Evolutionary conservation across 164 flowering plant genomes (phyloP).

Genomic region (Saururus chinensis): DNA sequence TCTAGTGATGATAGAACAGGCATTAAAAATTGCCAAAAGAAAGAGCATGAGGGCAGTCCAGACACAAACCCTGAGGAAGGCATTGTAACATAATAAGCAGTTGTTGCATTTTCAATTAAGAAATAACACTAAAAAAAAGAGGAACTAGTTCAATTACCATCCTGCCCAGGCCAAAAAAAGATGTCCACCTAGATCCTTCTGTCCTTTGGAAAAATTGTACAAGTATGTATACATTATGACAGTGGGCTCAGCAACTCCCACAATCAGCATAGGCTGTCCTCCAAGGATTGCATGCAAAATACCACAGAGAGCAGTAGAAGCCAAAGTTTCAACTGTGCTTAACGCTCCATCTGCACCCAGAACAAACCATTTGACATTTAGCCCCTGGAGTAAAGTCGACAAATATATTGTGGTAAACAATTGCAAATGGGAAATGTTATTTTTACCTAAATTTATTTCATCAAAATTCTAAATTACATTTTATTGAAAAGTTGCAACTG

Average conservation of each 20-base stretch:
- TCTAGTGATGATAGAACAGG: conserved; percentile 31
- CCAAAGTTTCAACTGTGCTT: conserved; percentile 49
- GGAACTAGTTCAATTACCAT: conserved; percentile 21
- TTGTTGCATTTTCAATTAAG: not conserved
- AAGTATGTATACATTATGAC: conserved; percentile 53
- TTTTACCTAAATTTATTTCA: not conserved
- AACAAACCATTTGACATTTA: not conserved
- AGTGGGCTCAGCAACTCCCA: conserved; percentile 70
- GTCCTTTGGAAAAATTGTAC: conserved; percentile 33
- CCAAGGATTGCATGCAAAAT: conserved; percentile 49
- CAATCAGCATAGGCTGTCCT: conserved; percentile 51
- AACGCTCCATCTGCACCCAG: conserved; percentile 35
- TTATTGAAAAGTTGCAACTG: not conserved
- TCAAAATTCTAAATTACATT: not conserved
- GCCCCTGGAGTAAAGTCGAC: not conserved
- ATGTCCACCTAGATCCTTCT: conserved; percentile 23
- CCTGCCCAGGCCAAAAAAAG: conserved; percentile 55
- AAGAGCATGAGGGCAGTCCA: conserved; percentile 49
- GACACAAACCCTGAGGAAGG: conserved; percentile 37
- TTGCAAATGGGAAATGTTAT: not conserved
- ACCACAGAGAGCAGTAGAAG: conserved; percentile 65
- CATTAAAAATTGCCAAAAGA: conserved; percentile 49
- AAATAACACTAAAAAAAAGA: too few species aligned
- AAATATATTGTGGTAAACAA: too few species aligned
- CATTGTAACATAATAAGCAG: not conserved